Evolutionary conservation across 768 basidiomycete genomes (phyloP), one percentile per base, ranked within the genome.

Genomic region (Russula sp.): DNA sequence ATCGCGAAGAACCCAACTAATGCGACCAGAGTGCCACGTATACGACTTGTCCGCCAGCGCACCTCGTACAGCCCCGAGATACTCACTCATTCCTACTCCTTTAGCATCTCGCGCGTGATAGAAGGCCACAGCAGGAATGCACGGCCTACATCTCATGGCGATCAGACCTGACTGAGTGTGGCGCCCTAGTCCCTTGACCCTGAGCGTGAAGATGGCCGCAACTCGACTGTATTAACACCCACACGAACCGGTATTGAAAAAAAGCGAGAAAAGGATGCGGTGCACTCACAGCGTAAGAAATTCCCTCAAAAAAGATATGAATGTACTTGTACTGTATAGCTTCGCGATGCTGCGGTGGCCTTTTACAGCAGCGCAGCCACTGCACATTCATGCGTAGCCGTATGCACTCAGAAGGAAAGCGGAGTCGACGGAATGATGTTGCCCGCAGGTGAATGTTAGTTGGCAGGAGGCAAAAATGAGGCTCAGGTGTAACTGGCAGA

Each of bases 221-320:
- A 38, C 25, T 42, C 35, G 50, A n/a, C n/a, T n/a, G n/a, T n/a
- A 60, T n/a, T 22, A 14, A 42, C 36, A 5, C 41, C 18, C 13
- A 16, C 39, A 20, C 22, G 22, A 3, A 10, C 13, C n/a, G n/a
- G n/a, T n/a, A 41, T 13, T 18, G 20, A n/a, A n/a, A n/a, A n/a
- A n/a, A n/a, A n/a, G n/a, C n/a, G n/a, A n/a, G n/a, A n/a, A n/a
- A n/a, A n/a, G n/a, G n/a, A 5, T 9, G 29, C 18, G 34, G 34
- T 3, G 5, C 5, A 73, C 78, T 64, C 60, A 81, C 82, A 5
- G 84, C 83, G 65, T 85, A 86, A 67, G 86, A 88, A 61, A 88
- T 87, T 34, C 85, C 86, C 72, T 88, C 87, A 70, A 87, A 86
- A n/a, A 85, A 86, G 78, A 87, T 87, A 57, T 88, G 73, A 58